Evolutionary conservation across 2,329 filamentous ascomycete species (phyloP).

Genomic region (Fusarium concolor): DNA sequence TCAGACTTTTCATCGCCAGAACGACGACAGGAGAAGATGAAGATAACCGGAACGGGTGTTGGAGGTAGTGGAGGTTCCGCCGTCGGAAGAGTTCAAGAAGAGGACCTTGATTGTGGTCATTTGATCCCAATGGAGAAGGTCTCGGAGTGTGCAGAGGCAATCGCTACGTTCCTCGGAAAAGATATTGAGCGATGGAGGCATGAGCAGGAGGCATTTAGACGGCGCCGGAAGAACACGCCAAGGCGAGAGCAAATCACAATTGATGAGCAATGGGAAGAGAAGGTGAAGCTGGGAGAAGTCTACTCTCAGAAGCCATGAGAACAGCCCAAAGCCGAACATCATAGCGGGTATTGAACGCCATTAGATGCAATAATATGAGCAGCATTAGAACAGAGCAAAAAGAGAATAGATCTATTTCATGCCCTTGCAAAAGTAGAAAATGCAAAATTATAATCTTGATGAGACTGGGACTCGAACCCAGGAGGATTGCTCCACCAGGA

Average conservation of each 20-base stretch:
- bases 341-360: too few relatives aligned
- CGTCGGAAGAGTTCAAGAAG: background rate
- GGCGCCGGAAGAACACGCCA: background rate
- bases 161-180: background rate
- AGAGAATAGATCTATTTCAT: constrained; percentile 53
- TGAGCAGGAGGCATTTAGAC: background rate
- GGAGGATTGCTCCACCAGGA: constrained; percentile 39
- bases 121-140: constrained; percentile 8
- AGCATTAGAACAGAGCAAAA: constrained; percentile 46
- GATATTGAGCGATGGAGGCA: background rate
- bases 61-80: background rate
- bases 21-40: background rate
- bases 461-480: constrained; percentile 39
- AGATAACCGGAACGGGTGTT: background rate
- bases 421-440: rapidly evolving
- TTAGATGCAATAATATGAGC: too few relatives aligned
- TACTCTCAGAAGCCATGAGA: background rate
- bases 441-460: constrained; percentile 12
- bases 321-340: too few relatives aligned
- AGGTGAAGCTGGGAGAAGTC: background rate
- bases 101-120: background rate
- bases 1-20: background rate
- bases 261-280: background rate
- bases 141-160: background rate
- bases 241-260: background rate